Percentiles rank a stretch among this genome's conserved stretches.
Conservation (phyloP, 805 yeast species). For the Starmerella davenportii region DNA sequence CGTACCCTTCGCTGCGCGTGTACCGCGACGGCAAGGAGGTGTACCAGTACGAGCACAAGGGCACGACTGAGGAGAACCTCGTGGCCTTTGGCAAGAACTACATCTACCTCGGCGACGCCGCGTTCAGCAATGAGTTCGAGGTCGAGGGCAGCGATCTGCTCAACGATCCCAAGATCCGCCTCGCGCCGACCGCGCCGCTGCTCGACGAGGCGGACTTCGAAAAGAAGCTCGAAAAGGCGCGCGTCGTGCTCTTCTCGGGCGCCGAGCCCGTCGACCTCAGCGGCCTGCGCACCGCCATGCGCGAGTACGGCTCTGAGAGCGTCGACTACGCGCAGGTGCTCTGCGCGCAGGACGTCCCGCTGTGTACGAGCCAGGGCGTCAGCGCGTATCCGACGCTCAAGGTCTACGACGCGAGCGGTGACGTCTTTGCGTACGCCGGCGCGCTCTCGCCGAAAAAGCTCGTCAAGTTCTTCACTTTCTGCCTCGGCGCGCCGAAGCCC, state of each 20-base stretch:
- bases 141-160: neutral
- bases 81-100: conserved; percentile 9
- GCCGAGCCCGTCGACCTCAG: neutral
- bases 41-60: conserved; percentile 14
- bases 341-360: conserved; percentile 21
- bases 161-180: neutral
- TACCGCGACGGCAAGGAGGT: conserved; percentile 27
- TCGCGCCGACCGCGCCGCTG: neutral
- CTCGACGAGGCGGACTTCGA: neutral
- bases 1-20: conserved; percentile 56
- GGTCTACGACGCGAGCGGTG: neutral
- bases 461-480: neutral
- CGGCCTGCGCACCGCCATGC: neutral
- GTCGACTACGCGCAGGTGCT: conserved; percentile 15
- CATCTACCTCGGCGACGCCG: conserved; percentile 7
- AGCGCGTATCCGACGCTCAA: conserved; percentile 15
- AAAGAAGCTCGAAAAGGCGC: neutral
- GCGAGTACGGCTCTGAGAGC: conserved; percentile 3
- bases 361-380: conserved; percentile 23
- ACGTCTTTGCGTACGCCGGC: conserved; percentile 3
- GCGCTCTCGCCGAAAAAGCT: neutral
- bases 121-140: conserved; percentile 2
- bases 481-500: neutral
- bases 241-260: neutral
- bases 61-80: conserved; percentile 9